Percentiles rank a stretch among this genome's conserved stretches.
Evolutionary conservation across 2,329 filamentous ascomycete genomes (phyloP).

Genomic region (Venturia aucupariae): DNA sequence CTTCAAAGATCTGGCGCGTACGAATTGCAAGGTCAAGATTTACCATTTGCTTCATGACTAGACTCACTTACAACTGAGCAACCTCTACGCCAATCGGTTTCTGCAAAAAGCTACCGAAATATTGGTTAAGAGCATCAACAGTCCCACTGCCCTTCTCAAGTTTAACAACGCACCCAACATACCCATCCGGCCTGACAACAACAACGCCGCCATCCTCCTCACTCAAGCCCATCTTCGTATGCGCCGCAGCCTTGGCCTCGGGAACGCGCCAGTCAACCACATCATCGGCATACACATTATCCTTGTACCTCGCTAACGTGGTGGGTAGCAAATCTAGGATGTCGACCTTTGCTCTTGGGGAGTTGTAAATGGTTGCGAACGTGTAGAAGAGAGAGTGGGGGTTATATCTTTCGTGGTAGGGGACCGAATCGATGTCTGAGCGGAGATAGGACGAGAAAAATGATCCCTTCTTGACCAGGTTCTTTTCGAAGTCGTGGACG

Average conservation of each 20-base stretch:
- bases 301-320: conserved; percentile 63
- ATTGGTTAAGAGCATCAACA: conserved; percentile 73
- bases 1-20: too few relatives aligned
- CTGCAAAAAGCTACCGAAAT: conserved; percentile 65
- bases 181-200: conserved; percentile 78
- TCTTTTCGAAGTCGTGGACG: conserved; percentile 58
- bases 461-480: conserved; percentile 55
- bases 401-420: conserved; percentile 72
- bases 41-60: background rate
- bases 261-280: conserved; percentile 62
- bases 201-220: conserved; percentile 67
- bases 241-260: conserved; percentile 62
- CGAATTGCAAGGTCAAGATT: background rate
- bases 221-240: conserved; percentile 78
- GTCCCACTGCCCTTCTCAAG: conserved; percentile 70
- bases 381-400: conserved; percentile 79
- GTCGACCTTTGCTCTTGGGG: conserved; percentile 59
- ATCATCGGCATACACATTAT: conserved; percentile 83
- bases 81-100: conserved; percentile 42
- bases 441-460: conserved; percentile 63
- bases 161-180: conserved; percentile 67
- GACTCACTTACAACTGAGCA: conserved; percentile 18
- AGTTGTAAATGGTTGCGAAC: conserved; percentile 65
- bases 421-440: conserved; percentile 51
- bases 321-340: conserved; percentile 60